Evolutionary conservation across 2,329 filamentous ascomycete species (phyloP).

Genomic region (Trichoderma sp.): DNA sequence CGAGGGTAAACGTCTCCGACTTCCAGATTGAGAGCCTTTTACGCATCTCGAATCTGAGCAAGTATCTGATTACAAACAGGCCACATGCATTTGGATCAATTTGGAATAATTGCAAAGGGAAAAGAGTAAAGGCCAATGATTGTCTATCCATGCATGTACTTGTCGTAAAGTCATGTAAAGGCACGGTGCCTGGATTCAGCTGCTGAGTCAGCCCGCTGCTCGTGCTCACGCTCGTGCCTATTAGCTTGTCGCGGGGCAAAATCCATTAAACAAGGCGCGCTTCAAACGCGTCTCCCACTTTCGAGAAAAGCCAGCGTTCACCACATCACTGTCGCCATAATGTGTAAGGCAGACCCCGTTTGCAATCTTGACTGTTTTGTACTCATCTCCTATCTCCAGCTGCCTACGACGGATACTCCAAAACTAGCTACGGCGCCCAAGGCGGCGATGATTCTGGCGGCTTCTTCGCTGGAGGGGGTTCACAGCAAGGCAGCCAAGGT

Average conservation of each 20-base stretch:
- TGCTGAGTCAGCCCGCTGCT: constrained; percentile 17
- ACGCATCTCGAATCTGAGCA: neutral
- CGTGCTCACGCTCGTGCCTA: neutral
- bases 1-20: neutral
- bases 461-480: constrained; percentile 59
- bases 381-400: constrained; percentile 36
- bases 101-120: neutral
- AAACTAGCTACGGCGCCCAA: constrained; percentile 52
- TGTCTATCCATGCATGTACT: neutral
- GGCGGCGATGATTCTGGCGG: constrained; percentile 63
- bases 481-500: constrained; percentile 59
- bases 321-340: constrained; percentile 31
- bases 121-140: neutral
- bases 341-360: constrained; percentile 36
- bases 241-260: constrained; percentile 32
- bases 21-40: neutral
- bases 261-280: constrained; percentile 39
- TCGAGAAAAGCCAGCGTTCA: constrained; percentile 21
- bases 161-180: neutral
- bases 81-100: neutral
- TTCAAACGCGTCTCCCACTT: constrained; percentile 37
- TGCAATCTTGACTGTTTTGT: neutral
- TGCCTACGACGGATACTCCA: constrained; percentile 54
- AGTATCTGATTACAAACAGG: neutral
- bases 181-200: neutral